Evolutionary conservation across 257 asterid species (phyloP).

Genomic region (Jasminum sambac): DNA sequence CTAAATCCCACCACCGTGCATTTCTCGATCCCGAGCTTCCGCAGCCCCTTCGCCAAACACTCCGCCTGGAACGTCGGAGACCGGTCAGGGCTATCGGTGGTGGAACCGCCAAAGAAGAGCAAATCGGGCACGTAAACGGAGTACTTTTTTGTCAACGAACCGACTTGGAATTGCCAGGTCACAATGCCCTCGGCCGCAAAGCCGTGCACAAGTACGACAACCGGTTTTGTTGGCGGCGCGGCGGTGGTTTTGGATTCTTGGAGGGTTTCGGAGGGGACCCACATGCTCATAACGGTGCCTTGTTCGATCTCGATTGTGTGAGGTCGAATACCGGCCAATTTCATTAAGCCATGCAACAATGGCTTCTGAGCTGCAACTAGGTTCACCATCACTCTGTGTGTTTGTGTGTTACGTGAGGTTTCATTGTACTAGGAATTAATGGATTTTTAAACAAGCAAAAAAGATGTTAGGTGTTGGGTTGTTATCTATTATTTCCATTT

Average conservation of each 20-base stretch:
- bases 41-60: conserved; percentile 58
- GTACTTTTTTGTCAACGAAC: conserved; percentile 63
- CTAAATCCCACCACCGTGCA: conserved; percentile 86
- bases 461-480: conserved; percentile 45
- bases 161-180: conserved; percentile 87
- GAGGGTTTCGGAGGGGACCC: conserved; percentile 69
- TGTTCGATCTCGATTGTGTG: conserved; percentile 49
- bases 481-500: conserved; percentile 32
- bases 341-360: conserved; percentile 59
- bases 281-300: conserved; percentile 66
- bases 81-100: conserved; percentile 57
- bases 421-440: background rate
- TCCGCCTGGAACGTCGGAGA: conserved; percentile 86
- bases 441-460: conserved; percentile 6
- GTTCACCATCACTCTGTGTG: conserved; percentile 54
- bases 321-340: conserved; percentile 64
- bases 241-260: conserved; percentile 29
- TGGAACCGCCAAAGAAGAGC: conserved; percentile 83
- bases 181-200: conserved; percentile 81
- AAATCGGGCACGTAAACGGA: conserved; percentile 84
- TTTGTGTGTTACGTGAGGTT: background rate
- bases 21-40: conserved; percentile 62
- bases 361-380: conserved; percentile 74
- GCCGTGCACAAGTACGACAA: conserved; percentile 69
- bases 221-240: conserved; percentile 52